phyloP scores from a whole-genome alignment of 2,329 filamentous ascomycete species.

The Penicillium verrucosum region DNA sequence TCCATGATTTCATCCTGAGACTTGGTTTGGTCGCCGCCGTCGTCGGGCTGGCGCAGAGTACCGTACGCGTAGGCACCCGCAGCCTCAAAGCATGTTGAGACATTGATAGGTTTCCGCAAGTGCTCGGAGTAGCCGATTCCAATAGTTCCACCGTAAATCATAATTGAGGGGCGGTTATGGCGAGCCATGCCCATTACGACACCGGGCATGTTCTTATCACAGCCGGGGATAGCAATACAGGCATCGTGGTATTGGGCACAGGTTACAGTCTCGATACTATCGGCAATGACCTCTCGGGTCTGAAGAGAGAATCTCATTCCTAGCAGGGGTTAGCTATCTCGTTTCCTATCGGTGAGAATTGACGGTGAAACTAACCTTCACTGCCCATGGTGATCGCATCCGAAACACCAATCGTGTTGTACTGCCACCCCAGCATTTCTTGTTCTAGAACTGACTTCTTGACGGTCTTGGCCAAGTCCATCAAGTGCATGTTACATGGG shows the following conservation, averaged over 20 bases:
- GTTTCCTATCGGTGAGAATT: constrained; percentile 12
- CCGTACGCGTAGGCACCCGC: constrained; percentile 78
- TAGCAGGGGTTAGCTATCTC: constrained; percentile 34
- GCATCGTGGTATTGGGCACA: constrained; percentile 91
- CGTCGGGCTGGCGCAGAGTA: constrained; percentile 66
- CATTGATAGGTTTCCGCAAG: constrained; percentile 76
- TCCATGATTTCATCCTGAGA: constrained; percentile 74
- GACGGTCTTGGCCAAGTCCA: constrained; percentile 82
- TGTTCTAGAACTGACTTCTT: constrained; percentile 77
- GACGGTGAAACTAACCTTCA: constrained; percentile 58
- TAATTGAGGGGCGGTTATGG: constrained; percentile 87
- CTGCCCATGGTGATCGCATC: constrained; percentile 95
- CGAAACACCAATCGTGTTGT: constrained; percentile 84
- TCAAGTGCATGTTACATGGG: constrained; percentile 77
- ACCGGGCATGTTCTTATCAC: constrained; percentile 98
- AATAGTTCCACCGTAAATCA: constrained; percentile 94
- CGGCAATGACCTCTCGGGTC: constrained; percentile 86
- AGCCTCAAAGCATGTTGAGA: constrained; percentile 84
- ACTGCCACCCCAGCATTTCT: constrained; percentile 91
- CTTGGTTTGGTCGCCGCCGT: constrained; percentile 60
- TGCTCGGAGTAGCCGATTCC: constrained; percentile 78
- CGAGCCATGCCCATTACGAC: constrained; percentile 85
- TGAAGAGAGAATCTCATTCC: constrained; percentile 94
- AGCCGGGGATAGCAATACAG: constrained; percentile 88
- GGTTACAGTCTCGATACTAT: constrained; percentile 90